Evolutionary conservation across 1,284 basidiomycete genomes (phyloP).

Genomic region (Leucoagaricus sp.): DNA sequence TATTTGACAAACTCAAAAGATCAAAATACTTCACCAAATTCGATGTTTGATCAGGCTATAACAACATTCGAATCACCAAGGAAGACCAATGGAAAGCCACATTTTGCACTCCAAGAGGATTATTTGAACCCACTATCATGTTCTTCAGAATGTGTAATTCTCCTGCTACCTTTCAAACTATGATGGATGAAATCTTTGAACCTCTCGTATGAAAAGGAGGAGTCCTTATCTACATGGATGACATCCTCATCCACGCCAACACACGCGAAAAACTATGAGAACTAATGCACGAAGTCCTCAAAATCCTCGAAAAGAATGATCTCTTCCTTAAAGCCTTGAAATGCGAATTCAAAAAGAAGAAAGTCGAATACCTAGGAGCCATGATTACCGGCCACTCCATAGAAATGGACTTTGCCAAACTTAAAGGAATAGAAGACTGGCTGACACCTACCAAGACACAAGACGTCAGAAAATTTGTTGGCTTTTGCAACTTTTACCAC

Average conservation of each 20-base stretch:
- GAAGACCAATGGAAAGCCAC: constrained; percentile 17
- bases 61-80: too few species aligned
- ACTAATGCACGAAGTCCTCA: constrained; percentile 11
- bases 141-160: constrained; percentile 19
- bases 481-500: constrained; percentile 22
- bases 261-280: constrained; percentile 5
- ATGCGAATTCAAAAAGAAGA: constrained; percentile 9
- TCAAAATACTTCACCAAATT: too few species aligned
- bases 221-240: constrained; percentile 22
- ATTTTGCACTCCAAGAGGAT: constrained; percentile 1
- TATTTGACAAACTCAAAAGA: too few species aligned
- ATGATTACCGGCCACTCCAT: background rate
- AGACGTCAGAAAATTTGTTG: constrained; percentile 25
- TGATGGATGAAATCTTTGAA: constrained; percentile 14
- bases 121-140: constrained; percentile 17
- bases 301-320: constrained; percentile 11
- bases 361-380: background rate
- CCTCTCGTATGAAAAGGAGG: background rate
- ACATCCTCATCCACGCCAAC: constrained; percentile 19
- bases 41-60: too few species aligned
- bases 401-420: background rate
- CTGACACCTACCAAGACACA: constrained; percentile 23
- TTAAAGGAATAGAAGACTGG: constrained; percentile 28
- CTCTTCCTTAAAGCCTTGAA: constrained; percentile 7
- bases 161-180: constrained; percentile 17